Conservation (phyloP, 768 basidiomycete genomes). For the Kwoniella sp. region DNA sequence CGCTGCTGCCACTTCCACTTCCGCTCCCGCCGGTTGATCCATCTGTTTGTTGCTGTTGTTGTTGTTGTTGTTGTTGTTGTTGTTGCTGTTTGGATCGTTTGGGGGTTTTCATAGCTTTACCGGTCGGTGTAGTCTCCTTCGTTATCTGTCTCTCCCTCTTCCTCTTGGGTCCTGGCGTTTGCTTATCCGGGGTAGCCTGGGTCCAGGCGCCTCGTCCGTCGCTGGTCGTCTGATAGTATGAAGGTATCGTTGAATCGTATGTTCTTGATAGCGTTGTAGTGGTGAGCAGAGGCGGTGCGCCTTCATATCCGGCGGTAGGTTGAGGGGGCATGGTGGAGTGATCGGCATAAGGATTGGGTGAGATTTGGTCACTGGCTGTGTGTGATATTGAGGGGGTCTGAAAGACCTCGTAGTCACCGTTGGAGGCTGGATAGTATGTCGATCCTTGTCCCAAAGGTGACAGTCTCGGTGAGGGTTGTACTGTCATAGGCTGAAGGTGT, state of each 20-base stretch:
- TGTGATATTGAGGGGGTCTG: conserved; percentile 1
- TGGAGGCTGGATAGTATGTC: conserved; percentile 29
- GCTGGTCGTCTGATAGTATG: conserved; percentile 39
- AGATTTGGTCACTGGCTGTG: conserved; percentile 11
- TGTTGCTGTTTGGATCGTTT: conserved; percentile 27
- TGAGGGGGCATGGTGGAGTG: conserved; percentile 6
- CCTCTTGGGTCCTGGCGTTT: conserved; percentile 27
- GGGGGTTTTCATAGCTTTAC: conserved; percentile 35
- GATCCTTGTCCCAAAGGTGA: conserved; percentile 25
- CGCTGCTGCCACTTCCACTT: conserved; percentile 6
- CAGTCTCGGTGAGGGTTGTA: conserved; percentile 19
- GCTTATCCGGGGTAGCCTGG: conserved; percentile 29
- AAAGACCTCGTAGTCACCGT: conserved; percentile 30
- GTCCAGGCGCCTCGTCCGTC: conserved; percentile 23
- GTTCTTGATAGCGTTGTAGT: conserved; percentile 30
- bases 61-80: conserved; percentile 21
- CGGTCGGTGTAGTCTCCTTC: conserved; percentile 21
- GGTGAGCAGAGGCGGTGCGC: conserved; percentile 26
- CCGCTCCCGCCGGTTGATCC: conserved; percentile 8
- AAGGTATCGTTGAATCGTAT: conserved; percentile 46
- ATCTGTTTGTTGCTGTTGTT: conserved; percentile 19
- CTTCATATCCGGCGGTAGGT: conserved; percentile 16
- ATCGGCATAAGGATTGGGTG: conserved; percentile 20
- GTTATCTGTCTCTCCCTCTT: conserved; percentile 30
- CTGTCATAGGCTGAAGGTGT: conserved; percentile 27